Evolutionary conservation across 2,329 filamentous ascomycete genomes (phyloP), one percentile per base, ranked within the genome.

Genomic region (Neonectria faginata): DNA sequence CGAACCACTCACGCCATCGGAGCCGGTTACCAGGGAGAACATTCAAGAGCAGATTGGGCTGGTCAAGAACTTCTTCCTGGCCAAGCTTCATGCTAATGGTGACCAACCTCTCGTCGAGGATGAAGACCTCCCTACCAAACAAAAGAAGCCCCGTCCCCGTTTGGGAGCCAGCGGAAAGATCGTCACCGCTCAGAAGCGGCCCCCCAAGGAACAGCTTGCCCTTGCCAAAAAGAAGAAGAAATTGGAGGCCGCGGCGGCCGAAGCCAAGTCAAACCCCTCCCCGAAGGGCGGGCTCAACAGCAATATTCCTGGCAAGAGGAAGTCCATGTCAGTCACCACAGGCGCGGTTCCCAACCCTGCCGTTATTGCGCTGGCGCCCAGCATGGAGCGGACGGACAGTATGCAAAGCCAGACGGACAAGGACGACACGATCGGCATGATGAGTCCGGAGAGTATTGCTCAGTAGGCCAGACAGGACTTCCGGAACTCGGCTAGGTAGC

Each of bases 101-200:
- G 79, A 95, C 74, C 88, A 94, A 77, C 89, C 93, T 47, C 85
- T 99, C 69, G 84, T 97, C 57, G 96, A 99, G 82, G 96, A 99
- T 80, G 93, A 98, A 75, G 95, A 99, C 71, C 83, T 99, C 25
- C 96, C 97, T 16, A 88, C 91, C 60, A 99, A 99, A 80, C 96
- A 99, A 80, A 87, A 93, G 82, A 91, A 82, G 81, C 93, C 82
- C 25, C 84, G 87, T n/a, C 87, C 88, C n/a, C 83, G 87, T 33
- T 84, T 88, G 25, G 86, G 86, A 36, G 87, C 88, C 20, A 94
- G 91, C 20, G 93, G 93, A 74, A 97, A 97, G 84, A 97, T 97
- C 70, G 91, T 91, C 11, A 92, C 90, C 57, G 92, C 93, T 33
- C 89, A 94, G 72, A 97, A 97, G 81, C 85, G 92, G 8, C 92